phyloP scores from a whole-genome alignment of 305 asterid species.

The Rubia balearica region DNA sequence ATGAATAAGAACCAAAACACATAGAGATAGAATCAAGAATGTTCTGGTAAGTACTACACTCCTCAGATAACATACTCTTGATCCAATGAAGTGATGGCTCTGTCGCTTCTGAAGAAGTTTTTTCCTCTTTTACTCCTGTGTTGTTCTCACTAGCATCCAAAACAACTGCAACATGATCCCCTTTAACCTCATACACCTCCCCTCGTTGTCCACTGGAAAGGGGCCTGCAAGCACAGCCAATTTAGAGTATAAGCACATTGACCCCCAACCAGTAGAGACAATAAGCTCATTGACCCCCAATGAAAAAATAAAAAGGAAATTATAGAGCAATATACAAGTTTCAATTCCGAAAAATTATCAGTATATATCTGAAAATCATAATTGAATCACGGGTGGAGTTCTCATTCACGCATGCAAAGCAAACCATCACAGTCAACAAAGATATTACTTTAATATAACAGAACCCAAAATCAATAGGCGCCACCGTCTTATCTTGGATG shows the following conservation, averaged over 20 bases:
- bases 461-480: not conserved
- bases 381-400: not conserved
- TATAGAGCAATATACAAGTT: not conserved
- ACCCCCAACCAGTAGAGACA: conserved; percentile 7
- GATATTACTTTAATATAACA: too few species aligned
- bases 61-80: conserved; percentile 40
- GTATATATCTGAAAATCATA: not conserved
- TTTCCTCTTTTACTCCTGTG: conserved; percentile 34
- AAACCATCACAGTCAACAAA: not conserved
- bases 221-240: conserved; percentile 39
- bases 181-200: conserved; percentile 90
- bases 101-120: conserved; percentile 35
- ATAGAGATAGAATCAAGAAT: not conserved
- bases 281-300: not conserved
- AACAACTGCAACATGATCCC: conserved; percentile 74
- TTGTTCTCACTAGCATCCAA: conserved; percentile 40
- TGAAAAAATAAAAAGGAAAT: not conserved
- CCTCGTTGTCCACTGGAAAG: conserved; percentile 78
- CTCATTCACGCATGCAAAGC: not conserved
- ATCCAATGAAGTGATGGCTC: conserved; percentile 76
- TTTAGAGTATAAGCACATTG: conserved; percentile 13
- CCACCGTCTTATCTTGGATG: not conserved
- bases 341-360: not conserved
- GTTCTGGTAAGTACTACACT: not conserved
- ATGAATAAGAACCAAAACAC: not conserved